Conservation (phyloP, 768 basidiomycete genomes). For the Saitozyma sp. region DNA sequence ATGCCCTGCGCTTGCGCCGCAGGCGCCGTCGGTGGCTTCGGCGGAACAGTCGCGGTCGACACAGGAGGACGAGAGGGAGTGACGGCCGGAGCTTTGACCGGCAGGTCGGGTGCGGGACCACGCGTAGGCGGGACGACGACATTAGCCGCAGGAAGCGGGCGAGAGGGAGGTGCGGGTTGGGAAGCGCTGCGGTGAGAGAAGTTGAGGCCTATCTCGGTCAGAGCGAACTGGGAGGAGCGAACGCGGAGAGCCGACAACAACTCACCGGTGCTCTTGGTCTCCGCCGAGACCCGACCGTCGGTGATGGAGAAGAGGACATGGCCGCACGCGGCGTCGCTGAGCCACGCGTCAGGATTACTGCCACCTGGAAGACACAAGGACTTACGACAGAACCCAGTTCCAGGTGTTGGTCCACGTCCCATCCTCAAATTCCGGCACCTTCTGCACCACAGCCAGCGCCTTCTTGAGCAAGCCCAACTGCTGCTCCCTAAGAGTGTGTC, state of each 20-base stretch:
- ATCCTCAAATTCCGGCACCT: slow-evolving; percentile 80
- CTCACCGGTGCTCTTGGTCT: slow-evolving; percentile 86
- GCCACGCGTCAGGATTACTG: background rate
- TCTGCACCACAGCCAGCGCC: slow-evolving; percentile 77
- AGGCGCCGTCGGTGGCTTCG: background rate
- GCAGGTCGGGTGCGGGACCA: background rate
- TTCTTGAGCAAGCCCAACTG: slow-evolving; percentile 87
- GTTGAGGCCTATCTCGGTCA: slow-evolving; percentile 71
- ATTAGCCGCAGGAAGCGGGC: background rate
- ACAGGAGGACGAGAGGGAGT: background rate
- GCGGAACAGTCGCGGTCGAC: background rate
- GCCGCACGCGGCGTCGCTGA: slow-evolving; percentile 88
- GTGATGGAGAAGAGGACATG: slow-evolving; percentile 82
- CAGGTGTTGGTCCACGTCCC: slow-evolving; percentile 98
- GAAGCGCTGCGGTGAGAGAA: slow-evolving; percentile 58
- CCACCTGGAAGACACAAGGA: background rate
- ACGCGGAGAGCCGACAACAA: background rate
- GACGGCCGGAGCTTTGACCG: background rate
- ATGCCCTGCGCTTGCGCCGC: background rate
- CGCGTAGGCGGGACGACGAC: background rate
- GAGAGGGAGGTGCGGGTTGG: slow-evolving; percentile 17
- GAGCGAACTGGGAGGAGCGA: background rate
- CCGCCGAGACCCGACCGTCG: slow-evolving; percentile 87
- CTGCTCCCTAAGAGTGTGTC: slow-evolving; percentile 59
- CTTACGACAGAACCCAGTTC: slow-evolving; percentile 86